Evolutionary conservation across 345 rosid species (phyloP), one percentile per base, ranked within the genome.

Genomic region (Cochlearia excelsa): DNA sequence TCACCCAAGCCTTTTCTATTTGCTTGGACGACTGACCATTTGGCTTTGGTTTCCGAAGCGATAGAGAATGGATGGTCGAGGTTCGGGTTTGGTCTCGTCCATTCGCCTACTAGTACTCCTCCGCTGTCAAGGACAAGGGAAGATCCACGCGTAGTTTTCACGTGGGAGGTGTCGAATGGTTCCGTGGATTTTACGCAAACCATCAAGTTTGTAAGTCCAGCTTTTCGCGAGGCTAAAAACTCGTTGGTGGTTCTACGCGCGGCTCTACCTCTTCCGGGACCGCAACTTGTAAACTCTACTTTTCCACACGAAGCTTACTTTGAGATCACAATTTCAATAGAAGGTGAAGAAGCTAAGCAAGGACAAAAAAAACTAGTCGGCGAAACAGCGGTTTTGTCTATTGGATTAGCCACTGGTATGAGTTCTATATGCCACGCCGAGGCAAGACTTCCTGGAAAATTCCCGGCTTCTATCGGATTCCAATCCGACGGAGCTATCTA

Each of bases 251-350:
- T 82, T 67, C 80, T 92, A 37, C 84, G 80, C 63, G 80, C 85
- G 28, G 78, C 85, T 65, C 46, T 86, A 74, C 98, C 98, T 46
- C 64, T 92, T 48, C 98, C 98, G 2, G 96, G 96, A 38, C 98
- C 96, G 54, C 87, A 84, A 9, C 64, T 91, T 50, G 75, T 83
- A n/a, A 81, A 54, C 43, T 82, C 81, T n/a, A 78, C 88, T 59
- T 92, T 92, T 28, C 96, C 96, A 27, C 96, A 82, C 62, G 98
- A 88, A 41, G 96, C 95, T 39, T 92, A 86, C 74, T 88, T 92
- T 63, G 98, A 88, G 78, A 77, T 88, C 74, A 88, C 95, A 8
- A 49, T 92, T 59, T 41, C 40, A 44, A 10, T 63, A 4, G 95
- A 88, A 71, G 80, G 86, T 2, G 98, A 88, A 58, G 82, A 67